Base-by-base conservation (phyloP, 495 filamentous ascomycete genomes). In the Sordaria brevicollis region DNA sequence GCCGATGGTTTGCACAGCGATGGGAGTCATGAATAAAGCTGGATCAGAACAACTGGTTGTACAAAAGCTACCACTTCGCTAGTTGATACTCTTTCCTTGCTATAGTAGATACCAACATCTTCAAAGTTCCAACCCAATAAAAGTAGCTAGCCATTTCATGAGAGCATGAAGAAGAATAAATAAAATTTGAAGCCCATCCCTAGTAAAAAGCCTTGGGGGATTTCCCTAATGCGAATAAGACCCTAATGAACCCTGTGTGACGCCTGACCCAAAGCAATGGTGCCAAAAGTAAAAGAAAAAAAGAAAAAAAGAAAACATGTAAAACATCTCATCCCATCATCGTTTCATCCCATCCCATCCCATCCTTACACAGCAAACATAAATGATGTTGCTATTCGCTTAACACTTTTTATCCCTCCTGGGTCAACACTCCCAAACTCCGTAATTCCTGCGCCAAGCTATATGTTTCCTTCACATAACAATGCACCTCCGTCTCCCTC, bases 381-480 rank as follows among this genome's bases (percentile, higher is more conserved):
- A n/a, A n/a, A n/a, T n/a, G 17, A 62, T 62, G 49, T 62, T 31
- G 25, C 49, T 62, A 15, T 62, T 62, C 49, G 49, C 49, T 62
- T 62, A 31, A 62, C 49, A 31, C 49, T 17, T 62, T 62, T 62
- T 62, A n/a, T n/a, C n/a, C n/a, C n/a, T n/a, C 10, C 25, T 62
- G n/a, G n/a, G 49, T 62, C 49, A 62, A 62, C 49, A 62, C 49
- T 62, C 49, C n/a, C 49, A 62, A 62, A 62, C 49, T 62, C 49
- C 49, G n/a, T 62, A n/a, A n/a, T 62, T 33, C 49, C 13, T 62
- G 49, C 49, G 49, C 49, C 25, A 62, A 62, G 49, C 49, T 25
- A 7, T 62, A 29, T n/a, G n/a, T n/a, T n/a, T n/a, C n/a, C n/a
- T 62, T 76, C 68, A 76, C 70, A 74, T 74, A 65, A 74, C 54